phyloP scores from a whole-genome alignment of 306 rosid genomes.

The Luffa aegyptiaca region DNA sequence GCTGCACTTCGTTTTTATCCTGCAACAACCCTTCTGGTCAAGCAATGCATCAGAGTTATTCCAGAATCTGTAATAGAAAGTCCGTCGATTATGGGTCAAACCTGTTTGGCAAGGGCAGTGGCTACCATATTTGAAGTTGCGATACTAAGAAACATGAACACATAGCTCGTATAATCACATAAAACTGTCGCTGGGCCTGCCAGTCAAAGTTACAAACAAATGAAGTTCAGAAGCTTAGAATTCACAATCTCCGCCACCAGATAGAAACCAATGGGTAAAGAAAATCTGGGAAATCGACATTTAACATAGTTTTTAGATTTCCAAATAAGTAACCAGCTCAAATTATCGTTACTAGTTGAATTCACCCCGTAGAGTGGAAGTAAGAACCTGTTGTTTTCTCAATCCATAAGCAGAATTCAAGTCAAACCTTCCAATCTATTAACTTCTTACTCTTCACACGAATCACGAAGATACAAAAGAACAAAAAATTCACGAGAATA shows the following conservation, averaged over 20 bases:
- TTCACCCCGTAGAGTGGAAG: not conserved
- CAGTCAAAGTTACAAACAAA: not conserved
- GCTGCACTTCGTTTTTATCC: slow-evolving; percentile 80
- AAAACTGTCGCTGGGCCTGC: slow-evolving; percentile 82
- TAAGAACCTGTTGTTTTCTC: not conserved
- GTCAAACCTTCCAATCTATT: not conserved
- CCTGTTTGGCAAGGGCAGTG: slow-evolving; percentile 73
- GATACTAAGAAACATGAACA: slow-evolving; percentile 81
- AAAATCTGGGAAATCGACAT: too few species aligned
- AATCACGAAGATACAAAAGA: not conserved
- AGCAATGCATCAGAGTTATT: not conserved
- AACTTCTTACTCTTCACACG: not conserved
- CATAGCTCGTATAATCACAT: slow-evolving; percentile 65
- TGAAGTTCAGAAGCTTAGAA: not conserved
- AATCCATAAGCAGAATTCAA: not conserved
- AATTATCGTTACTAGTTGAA: not conserved
- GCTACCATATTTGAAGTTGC: slow-evolving; percentile 96
- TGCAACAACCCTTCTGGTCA: slow-evolving; percentile 20
- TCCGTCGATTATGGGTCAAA: slow-evolving; percentile 11
- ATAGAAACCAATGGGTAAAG: too few species aligned
- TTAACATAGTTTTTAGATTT: too few species aligned
- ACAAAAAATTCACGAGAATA: not conserved
- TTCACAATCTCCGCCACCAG: too few species aligned
- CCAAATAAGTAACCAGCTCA: too few species aligned
- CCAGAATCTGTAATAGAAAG: not conserved